A percentile compares a stretch with the other conserved stretches of the same genome.
Evolutionary conservation across 176 grass and related monocot genomes (phyloP).

Genomic region (Alloteropsis semialata): DNA sequence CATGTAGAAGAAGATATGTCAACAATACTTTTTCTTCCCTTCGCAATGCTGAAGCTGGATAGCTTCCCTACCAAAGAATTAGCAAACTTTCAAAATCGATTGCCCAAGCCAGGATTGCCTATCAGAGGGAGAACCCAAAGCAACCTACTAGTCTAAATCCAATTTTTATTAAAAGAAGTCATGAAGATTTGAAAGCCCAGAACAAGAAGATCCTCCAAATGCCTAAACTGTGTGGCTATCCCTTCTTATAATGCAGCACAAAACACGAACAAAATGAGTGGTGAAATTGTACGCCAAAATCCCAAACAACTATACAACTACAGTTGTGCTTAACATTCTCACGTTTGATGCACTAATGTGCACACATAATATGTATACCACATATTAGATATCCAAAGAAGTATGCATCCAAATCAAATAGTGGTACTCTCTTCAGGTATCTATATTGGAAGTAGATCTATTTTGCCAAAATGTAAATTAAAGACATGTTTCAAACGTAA

Average conservation of each 20-base stretch:
- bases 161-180: neutral
- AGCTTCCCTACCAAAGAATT: neutral
- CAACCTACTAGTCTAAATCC: neutral
- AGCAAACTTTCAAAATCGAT: neutral
- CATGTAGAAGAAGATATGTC: neutral
- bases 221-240: neutral
- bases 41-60: neutral
- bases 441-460: neutral
- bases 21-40: neutral
- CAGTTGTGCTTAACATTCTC: neutral
- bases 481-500: neutral
- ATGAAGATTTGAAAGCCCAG: neutral
- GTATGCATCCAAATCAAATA: slow-evolving; percentile 17
- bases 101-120: neutral
- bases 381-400: neutral
- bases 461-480: neutral
- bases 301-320: neutral
- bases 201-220: neutral
- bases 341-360: neutral
- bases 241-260: neutral
- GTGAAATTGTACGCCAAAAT: neutral
- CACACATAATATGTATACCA: neutral
- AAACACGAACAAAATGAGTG: neutral
- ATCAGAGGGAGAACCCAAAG: neutral
- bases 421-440: neutral